phyloP scores from a whole-genome alignment of 805 yeast genomes.

The Cyberlindnera nakhonratchasimensis region DNA sequence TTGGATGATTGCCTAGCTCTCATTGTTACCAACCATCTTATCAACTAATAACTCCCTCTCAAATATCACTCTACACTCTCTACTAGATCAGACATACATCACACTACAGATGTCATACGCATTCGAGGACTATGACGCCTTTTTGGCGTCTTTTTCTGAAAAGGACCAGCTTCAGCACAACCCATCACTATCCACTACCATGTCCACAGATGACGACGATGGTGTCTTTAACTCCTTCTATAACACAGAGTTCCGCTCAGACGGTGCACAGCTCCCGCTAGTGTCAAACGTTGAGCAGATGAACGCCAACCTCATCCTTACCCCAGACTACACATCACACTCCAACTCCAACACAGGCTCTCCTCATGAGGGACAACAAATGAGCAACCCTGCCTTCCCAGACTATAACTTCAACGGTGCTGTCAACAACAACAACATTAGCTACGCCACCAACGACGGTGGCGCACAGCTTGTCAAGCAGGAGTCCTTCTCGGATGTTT shows the following conservation, averaged over 20 bases:
- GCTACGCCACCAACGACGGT: not conserved
- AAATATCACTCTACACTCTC: not conserved
- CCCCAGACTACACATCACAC: slow-evolving; percentile 17
- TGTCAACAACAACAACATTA: too few relatives aligned
- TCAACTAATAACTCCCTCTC: too few relatives aligned
- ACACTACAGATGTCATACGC: slow-evolving; percentile 25
- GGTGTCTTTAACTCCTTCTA: slow-evolving; percentile 5
- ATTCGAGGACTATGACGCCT: slow-evolving; percentile 32
- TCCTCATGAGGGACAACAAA: slow-evolving; percentile 12
- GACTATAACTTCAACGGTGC: slow-evolving; percentile 8
- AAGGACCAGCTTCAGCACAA: slow-evolving; percentile 17
- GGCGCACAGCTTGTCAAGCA: slow-evolving; percentile 11
- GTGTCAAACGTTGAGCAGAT: not conserved
- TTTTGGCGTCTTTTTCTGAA: slow-evolving; percentile 25
- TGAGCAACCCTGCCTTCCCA: slow-evolving; percentile 1
- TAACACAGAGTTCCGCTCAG: slow-evolving; percentile 1
- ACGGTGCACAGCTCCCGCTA: not conserved
- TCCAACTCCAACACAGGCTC: slow-evolving; percentile 17
- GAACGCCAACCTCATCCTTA: slow-evolving; percentile 4
- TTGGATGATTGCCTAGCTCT: too few relatives aligned
- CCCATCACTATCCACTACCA: slow-evolving; percentile 15
- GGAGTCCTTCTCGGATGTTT: slow-evolving; percentile 19
- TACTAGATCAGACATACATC: not conserved
- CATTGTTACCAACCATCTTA: too few relatives aligned
- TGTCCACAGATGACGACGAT: slow-evolving; percentile 15